These are phyloP conservation scores for Lathyrus sativus DNA, from an alignment of 306 rosid genomes.

Conservation along the genomic window DNA sequence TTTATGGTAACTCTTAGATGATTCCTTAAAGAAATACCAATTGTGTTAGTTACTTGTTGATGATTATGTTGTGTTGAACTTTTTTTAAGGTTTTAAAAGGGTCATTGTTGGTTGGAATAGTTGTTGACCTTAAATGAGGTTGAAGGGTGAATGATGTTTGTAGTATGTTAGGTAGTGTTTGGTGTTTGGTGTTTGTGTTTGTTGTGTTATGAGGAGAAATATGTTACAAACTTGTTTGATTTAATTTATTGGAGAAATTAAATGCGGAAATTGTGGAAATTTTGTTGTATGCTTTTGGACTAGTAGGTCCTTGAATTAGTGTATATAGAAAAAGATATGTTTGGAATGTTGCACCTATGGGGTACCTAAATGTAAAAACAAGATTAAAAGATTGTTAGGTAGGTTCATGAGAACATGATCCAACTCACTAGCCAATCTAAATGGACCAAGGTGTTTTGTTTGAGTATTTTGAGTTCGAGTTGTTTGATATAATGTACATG, in stretches of 20 bases:
- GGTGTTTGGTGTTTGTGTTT: conserved; percentile 31
- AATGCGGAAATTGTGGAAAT: conserved; percentile 41
- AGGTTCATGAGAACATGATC: too few species aligned
- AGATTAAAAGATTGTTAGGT: too few species aligned
- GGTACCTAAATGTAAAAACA: too few species aligned
- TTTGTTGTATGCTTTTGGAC: conserved; percentile 5
- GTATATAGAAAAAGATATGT: too few species aligned
- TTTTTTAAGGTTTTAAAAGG: background rate
- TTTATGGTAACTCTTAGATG: conserved; percentile 41
- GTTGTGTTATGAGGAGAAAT: conserved; percentile 21
- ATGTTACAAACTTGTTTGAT: conserved; percentile 35
- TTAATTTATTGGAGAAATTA: conserved; percentile 51
- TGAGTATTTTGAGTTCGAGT: too few species aligned
- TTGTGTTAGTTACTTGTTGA: conserved; percentile 18
- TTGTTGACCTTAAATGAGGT: conserved; percentile 42
- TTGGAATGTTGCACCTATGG: too few species aligned
- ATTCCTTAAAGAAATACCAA: conserved; percentile 20
- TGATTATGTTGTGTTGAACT: conserved; percentile 24
- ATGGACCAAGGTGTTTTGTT: too few species aligned
- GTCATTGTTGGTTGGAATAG: conserved; percentile 33
- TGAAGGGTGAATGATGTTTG: conserved; percentile 16
- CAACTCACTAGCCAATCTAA: too few species aligned
- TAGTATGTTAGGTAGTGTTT: conserved; percentile 32
- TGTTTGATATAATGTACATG: too few species aligned
- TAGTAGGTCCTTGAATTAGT: background rate